Percentiles rank a stretch among this genome's conserved stretches.
phyloP scores from a whole-genome alignment of 2,329 filamentous ascomycete genomes.

The Paecilomyces sp. region DNA sequence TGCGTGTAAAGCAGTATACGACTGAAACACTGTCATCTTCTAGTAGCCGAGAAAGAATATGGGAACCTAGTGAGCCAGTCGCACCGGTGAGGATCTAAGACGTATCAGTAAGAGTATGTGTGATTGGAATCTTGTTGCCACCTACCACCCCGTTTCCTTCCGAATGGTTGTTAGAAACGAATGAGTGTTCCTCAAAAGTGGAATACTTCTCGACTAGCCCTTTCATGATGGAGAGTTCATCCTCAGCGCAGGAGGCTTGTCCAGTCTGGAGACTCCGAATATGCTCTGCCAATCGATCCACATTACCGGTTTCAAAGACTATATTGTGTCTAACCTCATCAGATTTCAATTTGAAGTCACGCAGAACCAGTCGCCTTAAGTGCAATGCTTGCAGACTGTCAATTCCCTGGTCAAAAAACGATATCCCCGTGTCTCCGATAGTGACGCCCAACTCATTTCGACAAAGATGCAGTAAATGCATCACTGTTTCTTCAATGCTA shows the following conservation, averaged over 20 bases:
- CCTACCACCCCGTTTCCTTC: conserved; percentile 16
- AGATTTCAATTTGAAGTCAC: conserved; percentile 29
- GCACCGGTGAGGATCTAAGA: conserved; percentile 34
- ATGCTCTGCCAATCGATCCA: conserved; percentile 27
- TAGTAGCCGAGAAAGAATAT: conserved; percentile 32
- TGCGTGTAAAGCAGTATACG: conserved; percentile 33
- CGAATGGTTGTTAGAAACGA: conserved; percentile 15
- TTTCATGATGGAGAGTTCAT: conserved; percentile 29
- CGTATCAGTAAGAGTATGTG: not conserved
- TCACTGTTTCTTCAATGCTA: conserved; percentile 22
- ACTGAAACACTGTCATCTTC: conserved; percentile 24
- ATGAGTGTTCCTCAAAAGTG: conserved; percentile 26
- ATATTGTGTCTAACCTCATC: conserved; percentile 29
- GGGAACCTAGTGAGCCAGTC: conserved; percentile 38
- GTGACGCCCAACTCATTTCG: conserved; percentile 24
- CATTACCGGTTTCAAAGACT: conserved; percentile 37
- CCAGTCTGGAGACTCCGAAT: conserved; percentile 24
- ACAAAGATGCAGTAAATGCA: conserved; percentile 22
- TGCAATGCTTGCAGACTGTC: conserved; percentile 44
- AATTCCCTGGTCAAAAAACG: conserved; percentile 40
- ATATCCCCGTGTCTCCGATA: conserved; percentile 22
- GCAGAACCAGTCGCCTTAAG: conserved; percentile 35
- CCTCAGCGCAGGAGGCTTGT: conserved; percentile 5
- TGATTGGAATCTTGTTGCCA: not conserved
- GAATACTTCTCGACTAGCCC: conserved; percentile 42